Evolutionary conservation across 768 basidiomycete genomes (phyloP).

Genomic region (Trametes sanguinea): DNA sequence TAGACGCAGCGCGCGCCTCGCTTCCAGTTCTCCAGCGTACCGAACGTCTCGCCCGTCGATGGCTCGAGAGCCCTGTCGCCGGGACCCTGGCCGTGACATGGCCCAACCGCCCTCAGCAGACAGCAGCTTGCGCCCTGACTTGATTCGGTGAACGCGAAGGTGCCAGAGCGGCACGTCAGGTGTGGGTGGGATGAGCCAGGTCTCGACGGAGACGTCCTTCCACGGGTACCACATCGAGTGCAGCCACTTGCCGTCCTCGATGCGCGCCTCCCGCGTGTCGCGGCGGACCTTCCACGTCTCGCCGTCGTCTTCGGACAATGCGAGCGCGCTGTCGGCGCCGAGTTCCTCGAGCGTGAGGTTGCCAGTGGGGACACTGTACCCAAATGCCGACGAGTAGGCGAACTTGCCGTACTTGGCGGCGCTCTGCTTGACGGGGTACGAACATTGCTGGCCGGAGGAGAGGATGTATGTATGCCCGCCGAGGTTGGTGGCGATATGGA

Average conservation of each 20-base stretch:
- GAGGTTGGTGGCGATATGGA: constrained; percentile 66
- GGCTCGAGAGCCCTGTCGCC: constrained; percentile 63
- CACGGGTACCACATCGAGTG: constrained; percentile 76
- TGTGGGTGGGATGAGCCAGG: constrained; percentile 71
- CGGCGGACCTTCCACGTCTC: constrained; percentile 74
- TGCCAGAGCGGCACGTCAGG: constrained; percentile 64
- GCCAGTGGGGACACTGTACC: constrained; percentile 68
- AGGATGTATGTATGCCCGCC: constrained; percentile 70
- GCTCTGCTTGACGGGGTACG: constrained; percentile 76
- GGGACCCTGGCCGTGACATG: constrained; percentile 64
- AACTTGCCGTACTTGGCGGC: constrained; percentile 81
- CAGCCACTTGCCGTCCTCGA: constrained; percentile 55
- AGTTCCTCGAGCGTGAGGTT: constrained; percentile 69
- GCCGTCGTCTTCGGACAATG: constrained; percentile 67
- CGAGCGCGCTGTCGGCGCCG: constrained; percentile 70
- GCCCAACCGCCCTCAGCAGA: constrained; percentile 74
- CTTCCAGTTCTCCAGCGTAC: constrained; percentile 50
- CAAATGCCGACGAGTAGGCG: constrained; percentile 76
- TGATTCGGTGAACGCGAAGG: constrained; percentile 65
- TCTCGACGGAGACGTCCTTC: constrained; percentile 71
- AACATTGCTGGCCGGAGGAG: constrained; percentile 77
- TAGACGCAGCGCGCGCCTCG: constrained; percentile 54
- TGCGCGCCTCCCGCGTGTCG: constrained; percentile 59
- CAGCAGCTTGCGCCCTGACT: constrained; percentile 48
- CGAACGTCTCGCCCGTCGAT: constrained; percentile 40